Evolutionary conservation across 352 stramenopile genomes (phyloP).

Genomic region (Plasmopara muralis): DNA sequence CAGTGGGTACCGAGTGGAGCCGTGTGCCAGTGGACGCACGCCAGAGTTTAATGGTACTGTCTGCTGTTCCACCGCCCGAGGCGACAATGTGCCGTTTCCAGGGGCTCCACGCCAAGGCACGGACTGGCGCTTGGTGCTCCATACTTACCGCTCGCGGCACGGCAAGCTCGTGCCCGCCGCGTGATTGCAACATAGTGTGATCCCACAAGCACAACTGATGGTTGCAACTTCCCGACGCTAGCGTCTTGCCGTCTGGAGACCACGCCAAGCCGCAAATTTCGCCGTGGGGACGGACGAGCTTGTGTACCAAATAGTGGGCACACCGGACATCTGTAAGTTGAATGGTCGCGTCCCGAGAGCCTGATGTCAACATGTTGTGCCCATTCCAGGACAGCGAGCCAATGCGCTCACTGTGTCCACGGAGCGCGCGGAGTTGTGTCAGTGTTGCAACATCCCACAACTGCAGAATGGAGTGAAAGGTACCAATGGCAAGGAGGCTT

Average conservation of each 20-base stretch:
- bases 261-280: conserved; percentile 95
- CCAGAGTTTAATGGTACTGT: conserved; percentile 97
- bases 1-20: conserved; percentile 92
- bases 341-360: conserved; percentile 88
- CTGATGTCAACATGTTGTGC: conserved; percentile 75
- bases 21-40: conserved; percentile 75
- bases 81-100: conserved; percentile 92
- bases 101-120: conserved; percentile 95
- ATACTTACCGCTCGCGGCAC: conserved; percentile 44
- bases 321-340: conserved; percentile 46
- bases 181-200: conserved; percentile 10
- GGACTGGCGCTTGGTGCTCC: conserved; percentile 92
- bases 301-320: conserved; percentile 50
- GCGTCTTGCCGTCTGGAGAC: conserved; percentile 87
- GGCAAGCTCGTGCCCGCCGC: background rate
- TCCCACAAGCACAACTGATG: conserved; percentile 94
- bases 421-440: conserved; percentile 84
- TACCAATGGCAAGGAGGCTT: conserved; percentile 88
- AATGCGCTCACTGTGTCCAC: conserved; percentile 87
- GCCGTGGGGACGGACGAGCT: conserved; percentile 83
- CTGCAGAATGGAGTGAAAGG: conserved; percentile 84
- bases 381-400: conserved; percentile 89
- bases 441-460: conserved; percentile 89
- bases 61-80: conserved; percentile 91
- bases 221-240: conserved; percentile 95